Evolutionary conservation across 2,329 filamentous ascomycete species (phyloP).

Genomic region (Hortaea sp.): DNA sequence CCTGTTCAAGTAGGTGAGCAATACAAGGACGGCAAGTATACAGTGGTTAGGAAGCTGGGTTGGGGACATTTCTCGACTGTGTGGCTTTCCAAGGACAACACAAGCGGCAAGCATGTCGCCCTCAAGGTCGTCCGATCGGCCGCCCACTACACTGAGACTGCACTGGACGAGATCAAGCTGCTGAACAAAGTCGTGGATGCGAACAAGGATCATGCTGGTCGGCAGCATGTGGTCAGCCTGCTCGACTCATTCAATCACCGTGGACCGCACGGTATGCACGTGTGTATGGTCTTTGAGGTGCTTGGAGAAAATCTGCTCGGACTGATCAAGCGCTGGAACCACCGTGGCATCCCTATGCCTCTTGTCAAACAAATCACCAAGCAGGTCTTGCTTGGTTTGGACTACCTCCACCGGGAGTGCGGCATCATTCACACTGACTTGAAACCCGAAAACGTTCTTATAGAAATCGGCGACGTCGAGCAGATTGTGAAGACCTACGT

Average conservation of each 20-base stretch:
- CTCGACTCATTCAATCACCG: constrained; percentile 97
- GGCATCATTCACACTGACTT: constrained; percentile 98
- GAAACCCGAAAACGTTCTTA: constrained; percentile 95
- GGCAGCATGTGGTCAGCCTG: constrained; percentile 89
- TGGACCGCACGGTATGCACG: constrained; percentile 88
- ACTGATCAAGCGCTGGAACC: constrained; percentile 97
- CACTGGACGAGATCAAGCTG: constrained; percentile 96
- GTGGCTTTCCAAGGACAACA: constrained; percentile 74
- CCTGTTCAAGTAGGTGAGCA: constrained; percentile 89
- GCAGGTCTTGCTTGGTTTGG: constrained; percentile 87
- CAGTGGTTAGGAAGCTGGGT: constrained; percentile 87
- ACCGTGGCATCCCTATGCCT: constrained; percentile 90
- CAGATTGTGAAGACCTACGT: constrained; percentile 96
- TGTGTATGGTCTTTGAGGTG: constrained; percentile 99
- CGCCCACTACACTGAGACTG: constrained; percentile 97
- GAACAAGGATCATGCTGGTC: constrained; percentile 86
- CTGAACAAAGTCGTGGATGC: constrained; percentile 94
- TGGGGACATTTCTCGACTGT: constrained; percentile 99
- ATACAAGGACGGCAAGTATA: constrained; percentile 96
- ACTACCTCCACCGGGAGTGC: constrained; percentile 95
- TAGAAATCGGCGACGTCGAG: constrained; percentile 97
- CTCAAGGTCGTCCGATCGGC: constrained; percentile 96
- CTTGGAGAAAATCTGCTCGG: constrained; percentile 89
- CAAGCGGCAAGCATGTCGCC: constrained; percentile 84
- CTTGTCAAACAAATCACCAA: constrained; percentile 98